A percentile compares a stretch with the other conserved stretches of the same genome.
Conservation (phyloP, 2,329 filamentous ascomycete genomes). For the Cadophora luteo-olivacea region DNA sequence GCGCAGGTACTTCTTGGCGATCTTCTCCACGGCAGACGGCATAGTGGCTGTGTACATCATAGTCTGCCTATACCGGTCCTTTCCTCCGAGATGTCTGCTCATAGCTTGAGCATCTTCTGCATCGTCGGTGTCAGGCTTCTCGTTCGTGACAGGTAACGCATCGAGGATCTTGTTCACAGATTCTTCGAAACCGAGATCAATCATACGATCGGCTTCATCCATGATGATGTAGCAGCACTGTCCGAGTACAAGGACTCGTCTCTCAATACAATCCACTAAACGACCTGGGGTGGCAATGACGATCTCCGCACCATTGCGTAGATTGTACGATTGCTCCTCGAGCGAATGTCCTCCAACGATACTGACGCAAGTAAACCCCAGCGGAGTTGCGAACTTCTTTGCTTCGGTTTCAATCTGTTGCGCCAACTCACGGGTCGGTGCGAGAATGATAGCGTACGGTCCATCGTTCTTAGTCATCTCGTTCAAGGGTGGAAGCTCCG, state of each 20-base stretch:
- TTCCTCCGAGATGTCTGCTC: conserved; percentile 76
- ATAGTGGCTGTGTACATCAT: conserved; percentile 99
- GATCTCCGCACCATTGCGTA: conserved; percentile 93
- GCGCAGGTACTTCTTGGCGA: conserved; percentile 95
- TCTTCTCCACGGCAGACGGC: conserved; percentile 89
- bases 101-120: conserved; percentile 88
- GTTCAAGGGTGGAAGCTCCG: conserved; percentile 82
- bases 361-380: conserved; percentile 94
- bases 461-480: conserved; percentile 92
- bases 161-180: conserved; percentile 97
- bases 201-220: conserved; percentile 99
- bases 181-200: conserved; percentile 97
- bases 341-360: conserved; percentile 97
- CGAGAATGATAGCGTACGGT: conserved; percentile 95
- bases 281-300: conserved; percentile 98
- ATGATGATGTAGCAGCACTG: conserved; percentile 99
- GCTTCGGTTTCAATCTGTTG: conserved; percentile 97
- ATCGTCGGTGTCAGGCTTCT: conserved; percentile 92
- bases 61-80: conserved; percentile 88
- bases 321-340: conserved; percentile 89
- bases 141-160: conserved; percentile 88
- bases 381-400: conserved; percentile 85
- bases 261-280: conserved; percentile 95
- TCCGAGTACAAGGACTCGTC: conserved; percentile 86
- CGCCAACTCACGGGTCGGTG: conserved; percentile 94